phyloP scores from a whole-genome alignment of 257 asterid species.

The Parsonsia alboflavescens region DNA sequence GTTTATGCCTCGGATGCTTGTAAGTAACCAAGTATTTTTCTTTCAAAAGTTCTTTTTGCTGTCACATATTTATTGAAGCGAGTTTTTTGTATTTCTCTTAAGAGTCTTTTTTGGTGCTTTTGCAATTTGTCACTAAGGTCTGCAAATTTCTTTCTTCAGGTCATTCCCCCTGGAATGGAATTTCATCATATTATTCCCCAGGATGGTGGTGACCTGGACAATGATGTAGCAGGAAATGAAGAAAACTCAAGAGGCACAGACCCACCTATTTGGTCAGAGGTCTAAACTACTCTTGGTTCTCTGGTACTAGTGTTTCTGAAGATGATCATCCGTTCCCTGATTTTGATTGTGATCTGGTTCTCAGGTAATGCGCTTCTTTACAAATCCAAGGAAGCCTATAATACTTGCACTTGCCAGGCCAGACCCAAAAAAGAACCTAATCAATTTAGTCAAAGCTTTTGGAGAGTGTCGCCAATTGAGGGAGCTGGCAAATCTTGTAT shows the following conservation, averaged over 20 bases:
- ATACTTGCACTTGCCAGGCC: constrained; percentile 93
- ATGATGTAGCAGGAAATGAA: constrained; percentile 44
- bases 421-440: constrained; percentile 80
- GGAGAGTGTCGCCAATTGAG: constrained; percentile 76
- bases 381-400: constrained; percentile 82
- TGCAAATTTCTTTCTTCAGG: constrained; percentile 29
- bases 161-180: constrained; percentile 91
- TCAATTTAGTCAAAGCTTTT: constrained; percentile 77
- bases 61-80: not conserved
- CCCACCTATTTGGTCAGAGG: constrained; percentile 85
- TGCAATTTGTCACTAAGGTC: not conserved
- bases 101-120: not conserved
- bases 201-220: constrained; percentile 53
- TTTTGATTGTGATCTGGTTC: constrained; percentile 4
- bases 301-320: constrained; percentile 8
- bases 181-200: constrained; percentile 54
- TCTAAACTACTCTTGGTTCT: constrained; percentile 27
- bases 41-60: not conserved
- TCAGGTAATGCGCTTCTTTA: constrained; percentile 81
- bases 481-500: constrained; percentile 77
- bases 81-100: not conserved
- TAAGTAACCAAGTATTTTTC: constrained; percentile 26
- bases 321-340: not conserved
- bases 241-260: constrained; percentile 36
- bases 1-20: constrained; percentile 82